Evolutionary conservation across 2,329 filamentous ascomycete genomes (phyloP).

Genomic region (Trichoderma harzianum): DNA sequence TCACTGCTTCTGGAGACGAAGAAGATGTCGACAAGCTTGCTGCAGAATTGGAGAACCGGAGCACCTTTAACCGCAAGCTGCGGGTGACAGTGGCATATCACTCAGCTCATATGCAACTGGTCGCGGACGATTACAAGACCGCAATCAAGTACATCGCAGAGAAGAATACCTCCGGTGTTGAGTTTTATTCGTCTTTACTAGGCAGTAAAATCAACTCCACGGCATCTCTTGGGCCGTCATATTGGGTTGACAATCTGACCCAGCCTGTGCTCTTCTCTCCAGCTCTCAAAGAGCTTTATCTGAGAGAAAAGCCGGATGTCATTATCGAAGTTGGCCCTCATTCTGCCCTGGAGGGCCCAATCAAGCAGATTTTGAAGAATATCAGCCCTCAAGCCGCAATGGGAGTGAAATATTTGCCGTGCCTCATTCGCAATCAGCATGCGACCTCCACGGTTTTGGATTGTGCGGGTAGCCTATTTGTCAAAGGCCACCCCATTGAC

Average conservation of each 20-base stretch:
- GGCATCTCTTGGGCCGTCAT: slow-evolving; percentile 35
- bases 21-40: slow-evolving; percentile 42
- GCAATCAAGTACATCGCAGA: slow-evolving; percentile 30
- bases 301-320: slow-evolving; percentile 25
- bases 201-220: slow-evolving; percentile 39
- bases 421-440: slow-evolving; percentile 51
- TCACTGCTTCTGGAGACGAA: slow-evolving; percentile 50
- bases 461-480: slow-evolving; percentile 43
- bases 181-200: slow-evolving; percentile 46
- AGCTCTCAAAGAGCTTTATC: slow-evolving; percentile 31
- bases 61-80: slow-evolving; percentile 47
- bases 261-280: slow-evolving; percentile 43
- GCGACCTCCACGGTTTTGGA: slow-evolving; percentile 45
- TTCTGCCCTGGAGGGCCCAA: slow-evolving; percentile 46
- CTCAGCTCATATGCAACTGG: slow-evolving; percentile 51
- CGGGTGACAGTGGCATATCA: slow-evolving; percentile 53
- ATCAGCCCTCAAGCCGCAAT: slow-evolving; percentile 38
- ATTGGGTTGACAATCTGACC: slow-evolving; percentile 46
- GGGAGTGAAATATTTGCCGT: slow-evolving; percentile 42
- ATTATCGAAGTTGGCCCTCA: slow-evolving; percentile 49
- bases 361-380: slow-evolving; percentile 48
- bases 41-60: slow-evolving; percentile 36
- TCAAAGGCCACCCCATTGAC: slow-evolving; percentile 42
- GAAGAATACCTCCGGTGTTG: slow-evolving; percentile 31
- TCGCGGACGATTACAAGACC: slow-evolving; percentile 45